Evolutionary conservation across 83 land plant genomes (phyloP).

Genomic region (Picea abies): DNA sequence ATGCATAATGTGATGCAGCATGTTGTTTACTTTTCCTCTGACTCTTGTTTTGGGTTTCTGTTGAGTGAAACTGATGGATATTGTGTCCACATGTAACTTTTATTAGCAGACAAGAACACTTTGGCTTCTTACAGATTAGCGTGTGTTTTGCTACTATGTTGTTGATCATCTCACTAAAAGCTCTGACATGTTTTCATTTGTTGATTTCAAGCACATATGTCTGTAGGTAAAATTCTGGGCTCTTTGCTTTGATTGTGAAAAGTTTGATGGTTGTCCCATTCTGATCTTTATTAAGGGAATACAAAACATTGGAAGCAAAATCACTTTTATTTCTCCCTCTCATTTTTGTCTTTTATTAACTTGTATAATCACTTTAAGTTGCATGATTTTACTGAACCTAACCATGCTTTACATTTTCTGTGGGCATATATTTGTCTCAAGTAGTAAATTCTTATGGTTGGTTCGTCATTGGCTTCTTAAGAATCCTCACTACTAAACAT

Average conservation of each 20-base stretch:
- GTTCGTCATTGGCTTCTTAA: not conserved
- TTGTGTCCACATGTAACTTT: not conserved
- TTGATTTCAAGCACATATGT: not conserved
- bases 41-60: not conserved
- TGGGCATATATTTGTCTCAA: not conserved
- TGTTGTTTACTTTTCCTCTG: not conserved
- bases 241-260: not conserved
- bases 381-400: not conserved
- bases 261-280: not conserved
- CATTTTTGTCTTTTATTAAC: not conserved
- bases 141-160: not conserved
- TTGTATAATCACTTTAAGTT: not conserved
- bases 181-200: not conserved
- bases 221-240: not conserved
- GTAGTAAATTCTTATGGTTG: constrained; percentile 5
- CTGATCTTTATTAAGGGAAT: not conserved
- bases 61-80: not conserved
- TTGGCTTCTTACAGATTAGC: not conserved
- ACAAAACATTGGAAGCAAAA: not conserved
- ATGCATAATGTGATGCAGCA: not conserved
- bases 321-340: not conserved
- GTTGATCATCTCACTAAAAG: not conserved
- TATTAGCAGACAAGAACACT: not conserved
- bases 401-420: not conserved
- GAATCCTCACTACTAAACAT: too few species aligned